Evolutionary conservation across 2,329 filamentous ascomycete species (phyloP), one percentile per base, ranked within the genome.

Genomic region (Corinectria fuckeliana): DNA sequence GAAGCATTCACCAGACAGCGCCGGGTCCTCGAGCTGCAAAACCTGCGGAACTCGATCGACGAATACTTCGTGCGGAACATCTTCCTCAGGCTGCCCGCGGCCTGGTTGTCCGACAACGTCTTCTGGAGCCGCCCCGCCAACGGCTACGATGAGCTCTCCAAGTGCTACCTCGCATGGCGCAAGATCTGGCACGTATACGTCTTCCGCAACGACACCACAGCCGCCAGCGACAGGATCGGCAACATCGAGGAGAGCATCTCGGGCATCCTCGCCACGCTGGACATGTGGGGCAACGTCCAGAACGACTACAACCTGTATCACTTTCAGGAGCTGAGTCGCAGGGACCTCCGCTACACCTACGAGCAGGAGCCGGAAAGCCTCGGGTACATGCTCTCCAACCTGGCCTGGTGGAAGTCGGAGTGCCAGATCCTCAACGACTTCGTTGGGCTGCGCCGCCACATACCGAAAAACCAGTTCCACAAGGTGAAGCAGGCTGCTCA

Each of bases 351-450:
- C 11, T 60, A 60, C 32, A 25, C 55, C 0, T 70, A 70, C 42
- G 58, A 59, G 7, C 38, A 66, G n/a, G 50, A 42, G 14, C n/a
- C 20, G 0, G 48, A 50, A 1, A 32, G 18, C 8, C 34, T 68
- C 21, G 10, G 48, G 1, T 60, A 60, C 28, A 36, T 67, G 50
- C 16, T 50, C 4, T 14, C 26, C 1, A 39, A 58, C 10, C 50
- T 38, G 13, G 5, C 26, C 0, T 3, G 48, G 7, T 66, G 64
- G 65, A 21, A 42, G 5, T 28, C 50, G n/a, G 67, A 68, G 47
- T 20, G 56, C 5, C 10, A 25, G 4, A 63, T 60, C 30, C 50
- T 70, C 14, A 62, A 69, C 41, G 51, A 61, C 36, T 70, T 58
- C 26, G 65, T 54, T 11, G 68, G 67, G 1, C n/a, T 59, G 9